Evolutionary conservation across 2,329 filamentous ascomycete genomes (phyloP).

Genomic region (Cladosporium halotolerans): DNA sequence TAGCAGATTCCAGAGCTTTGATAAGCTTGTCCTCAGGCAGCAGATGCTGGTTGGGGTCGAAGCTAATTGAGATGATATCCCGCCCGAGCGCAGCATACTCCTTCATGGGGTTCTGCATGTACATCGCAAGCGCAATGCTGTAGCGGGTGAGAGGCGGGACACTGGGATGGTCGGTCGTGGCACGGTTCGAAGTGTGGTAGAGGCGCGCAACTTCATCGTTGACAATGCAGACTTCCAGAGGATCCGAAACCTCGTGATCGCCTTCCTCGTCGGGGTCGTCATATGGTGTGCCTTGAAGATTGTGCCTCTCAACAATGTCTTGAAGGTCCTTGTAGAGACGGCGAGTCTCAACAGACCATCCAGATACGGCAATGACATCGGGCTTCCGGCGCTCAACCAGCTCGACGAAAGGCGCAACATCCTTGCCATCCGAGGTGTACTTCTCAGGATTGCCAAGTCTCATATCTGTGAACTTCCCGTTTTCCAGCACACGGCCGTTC

Average conservation of each 20-base stretch:
- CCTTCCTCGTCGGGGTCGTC: constrained; percentile 76
- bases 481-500: constrained; percentile 80
- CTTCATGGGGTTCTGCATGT: constrained; percentile 92
- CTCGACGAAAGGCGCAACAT: constrained; percentile 67
- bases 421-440: constrained; percentile 57
- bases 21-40: constrained; percentile 80
- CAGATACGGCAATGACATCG: constrained; percentile 84
- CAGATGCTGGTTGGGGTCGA: constrained; percentile 84
- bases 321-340: constrained; percentile 77
- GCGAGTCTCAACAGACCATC: constrained; percentile 80
- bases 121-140: constrained; percentile 80
- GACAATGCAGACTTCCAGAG: constrained; percentile 80
- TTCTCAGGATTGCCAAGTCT: constrained; percentile 60
- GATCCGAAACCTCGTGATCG: constrained; percentile 67
- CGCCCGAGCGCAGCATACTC: constrained; percentile 91
- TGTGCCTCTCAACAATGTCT: constrained; percentile 68
- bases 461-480: constrained; percentile 79
- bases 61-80: constrained; percentile 78
- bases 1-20: constrained; percentile 84
- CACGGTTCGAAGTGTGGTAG: constrained; percentile 84
- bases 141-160: constrained; percentile 76
- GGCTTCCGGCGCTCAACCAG: constrained; percentile 73
- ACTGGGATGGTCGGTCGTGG: constrained; percentile 71
- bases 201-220: constrained; percentile 97
- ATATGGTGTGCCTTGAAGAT: constrained; percentile 73